Percentiles rank a stretch among this genome's conserved stretches.
Conservation (phyloP, 768 basidiomycete genomes). For the Phanerochaete sordida region DNA sequence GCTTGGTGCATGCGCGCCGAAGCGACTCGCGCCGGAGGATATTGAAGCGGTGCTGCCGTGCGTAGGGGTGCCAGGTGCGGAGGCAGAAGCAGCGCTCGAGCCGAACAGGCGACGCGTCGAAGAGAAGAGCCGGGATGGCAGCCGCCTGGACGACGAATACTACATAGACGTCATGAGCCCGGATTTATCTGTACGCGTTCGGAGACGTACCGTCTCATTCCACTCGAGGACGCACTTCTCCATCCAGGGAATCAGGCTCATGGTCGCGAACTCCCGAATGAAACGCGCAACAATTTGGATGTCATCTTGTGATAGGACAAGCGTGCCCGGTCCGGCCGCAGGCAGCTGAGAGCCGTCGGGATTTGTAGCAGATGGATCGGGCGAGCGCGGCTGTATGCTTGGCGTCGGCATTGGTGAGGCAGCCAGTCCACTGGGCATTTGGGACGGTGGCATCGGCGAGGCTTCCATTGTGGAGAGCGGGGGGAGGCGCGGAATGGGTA, state of each 20-base stretch:
- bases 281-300: slow-evolving; percentile 74
- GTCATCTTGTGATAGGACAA: slow-evolving; percentile 66
- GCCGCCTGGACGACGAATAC: slow-evolving; percentile 70
- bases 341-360: neutral
- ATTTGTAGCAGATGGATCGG: neutral
- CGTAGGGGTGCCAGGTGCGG: slow-evolving; percentile 32
- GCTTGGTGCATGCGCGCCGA: slow-evolving; percentile 23
- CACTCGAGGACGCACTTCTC: slow-evolving; percentile 90
- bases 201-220: slow-evolving; percentile 71
- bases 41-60: slow-evolving; percentile 36
- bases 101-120: slow-evolving; percentile 85
- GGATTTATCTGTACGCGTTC: neutral
- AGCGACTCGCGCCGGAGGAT: slow-evolving; percentile 25
- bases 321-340: slow-evolving; percentile 7
- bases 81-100: slow-evolving; percentile 41
- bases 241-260: slow-evolving; percentile 95
- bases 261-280: slow-evolving; percentile 82
- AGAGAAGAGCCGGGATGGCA: slow-evolving; percentile 84
- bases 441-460: slow-evolving; percentile 24
- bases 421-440: slow-evolving; percentile 2
- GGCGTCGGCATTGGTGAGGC: neutral
- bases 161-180: slow-evolving; percentile 21
- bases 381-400: slow-evolving; percentile 9
- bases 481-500: slow-evolving; percentile 65
- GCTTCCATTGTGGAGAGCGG: slow-evolving; percentile 37